These are phyloP conservation scores for Colletotrichum cordylinicola DNA, from an alignment of 2,329 filamentous ascomycete species.

Conservation along the genomic window DNA sequence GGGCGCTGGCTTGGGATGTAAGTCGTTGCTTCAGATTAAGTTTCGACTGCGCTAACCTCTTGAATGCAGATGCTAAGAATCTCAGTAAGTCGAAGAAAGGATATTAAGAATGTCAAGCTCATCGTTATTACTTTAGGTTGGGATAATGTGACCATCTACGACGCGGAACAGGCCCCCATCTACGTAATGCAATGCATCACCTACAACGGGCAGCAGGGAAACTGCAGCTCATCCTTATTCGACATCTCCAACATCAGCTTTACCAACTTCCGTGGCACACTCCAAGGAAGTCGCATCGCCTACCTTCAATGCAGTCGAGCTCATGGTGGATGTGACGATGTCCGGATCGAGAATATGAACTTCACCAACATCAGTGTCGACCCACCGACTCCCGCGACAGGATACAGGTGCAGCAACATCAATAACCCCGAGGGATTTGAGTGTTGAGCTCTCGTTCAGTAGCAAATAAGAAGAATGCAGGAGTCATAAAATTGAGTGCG, in stretches of 20 bases:
- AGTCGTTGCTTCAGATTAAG: accelerated
- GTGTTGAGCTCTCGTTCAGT: background rate
- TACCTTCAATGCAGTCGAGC: slow-evolving; percentile 2
- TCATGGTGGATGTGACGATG: background rate
- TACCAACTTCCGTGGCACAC: background rate
- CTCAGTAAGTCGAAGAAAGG: background rate
- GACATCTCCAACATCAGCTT: slow-evolving; percentile 4
- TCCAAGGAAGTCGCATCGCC: background rate
- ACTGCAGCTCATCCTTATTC: background rate
- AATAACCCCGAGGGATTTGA: background rate
- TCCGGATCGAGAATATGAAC: background rate
- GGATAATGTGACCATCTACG: background rate
- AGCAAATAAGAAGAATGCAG: background rate
- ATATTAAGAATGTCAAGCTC: background rate
- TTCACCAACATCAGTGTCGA: background rate
- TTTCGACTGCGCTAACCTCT: background rate
- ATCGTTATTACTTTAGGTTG: background rate
- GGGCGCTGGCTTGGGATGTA: background rate
- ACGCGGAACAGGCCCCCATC: background rate
- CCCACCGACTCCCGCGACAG: background rate
- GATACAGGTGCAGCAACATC: slow-evolving; percentile 5
- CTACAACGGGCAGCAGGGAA: background rate
- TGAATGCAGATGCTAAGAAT: background rate
- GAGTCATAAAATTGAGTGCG: background rate
- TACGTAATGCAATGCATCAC: slow-evolving; percentile 6